Evolutionary conservation across 176 grass and related monocot species (phyloP), one percentile per base, ranked within the genome.

Genomic region (Lolium rigidum): DNA sequence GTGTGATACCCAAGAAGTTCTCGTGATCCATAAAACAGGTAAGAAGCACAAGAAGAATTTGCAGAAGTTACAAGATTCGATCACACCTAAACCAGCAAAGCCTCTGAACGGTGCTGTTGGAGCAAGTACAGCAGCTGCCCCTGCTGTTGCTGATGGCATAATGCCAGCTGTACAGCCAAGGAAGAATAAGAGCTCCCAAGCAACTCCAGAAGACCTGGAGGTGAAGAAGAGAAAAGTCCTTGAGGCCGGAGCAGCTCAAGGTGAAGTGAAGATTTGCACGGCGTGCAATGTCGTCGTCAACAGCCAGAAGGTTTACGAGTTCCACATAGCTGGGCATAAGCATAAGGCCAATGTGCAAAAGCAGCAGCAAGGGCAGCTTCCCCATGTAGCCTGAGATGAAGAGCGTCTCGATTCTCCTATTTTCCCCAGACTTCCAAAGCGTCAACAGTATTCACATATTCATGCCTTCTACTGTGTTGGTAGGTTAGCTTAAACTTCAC

Each of bases 31-130:
- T 84, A 97, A 90, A 74, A 87, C 88, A 24, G 92, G 92, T 15
- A 95, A 93, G 84, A 97, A 95, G 74, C 92, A 97, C 70, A 86
- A 93, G 87, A 95, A 90, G 94, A 97, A 93, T 48, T 47, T 95
- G 85, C 77, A 87, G 74, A 97, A 90, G 80, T 74, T 97, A 61
- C 92, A 97, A 67, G 90, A 91, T 35, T 63, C 90, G 3, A 88
- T 90, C 74, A 86, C 89, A 0, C 77, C 77, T 31, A 89, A 93
- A 79, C 71, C 86, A 79, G 38, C 74, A 60, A 89, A 87, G 26
- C 54, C 77, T 74, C 66, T 78, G 60, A 79, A 65, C 70, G 35
- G 44, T 46, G 31, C n/a, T 65, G 26, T 65, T 6, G 63, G 28
- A 52, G 73, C 76, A 74, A 93, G 31, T 41, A 38, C 43, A 41